Evolutionary conservation across 2,329 filamentous ascomycete genomes (phyloP), one percentile per base, ranked within the genome.

Genomic region (Aspergillus sp.): DNA sequence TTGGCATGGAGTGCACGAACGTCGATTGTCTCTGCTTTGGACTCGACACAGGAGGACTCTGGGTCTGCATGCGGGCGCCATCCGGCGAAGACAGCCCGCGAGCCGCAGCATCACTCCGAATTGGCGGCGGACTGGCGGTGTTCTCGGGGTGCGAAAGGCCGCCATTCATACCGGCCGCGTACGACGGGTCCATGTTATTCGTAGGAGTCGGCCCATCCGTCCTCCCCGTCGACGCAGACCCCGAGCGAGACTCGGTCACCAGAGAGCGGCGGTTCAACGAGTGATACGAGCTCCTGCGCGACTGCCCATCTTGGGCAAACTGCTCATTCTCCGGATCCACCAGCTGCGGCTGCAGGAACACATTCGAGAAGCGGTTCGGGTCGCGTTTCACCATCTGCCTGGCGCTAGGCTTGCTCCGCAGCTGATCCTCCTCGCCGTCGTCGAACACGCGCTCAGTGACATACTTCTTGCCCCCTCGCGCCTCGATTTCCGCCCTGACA

Each of bases 401-500:
- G 33, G 47, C 41, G 32, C 51, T 57, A 1, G 46, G 40, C 29
- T 52, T 51, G 16, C 42, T 36, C 13, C 51, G 45, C 39, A 56
- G 36, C 34, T 48, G 44, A 25, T 41, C 44, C 30, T 43, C 45
- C 32, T 41, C 37, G 8, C 46, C 50, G 2, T 55, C 52, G 20
- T 55, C 53, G 2, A 42, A 52, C 22, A 47, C 45, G 11, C 49
- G 55, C 34, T 67, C 64, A 4, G 57, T 51, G 2, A 55, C 49
- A 40, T 63, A 63, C 35, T 62, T 60, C 33, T 59, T 61, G 1
- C 66, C 65, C n/a, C 66, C 64, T 3, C 64, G 51, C 12, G 53
- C 44, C 35, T 67, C 62, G 22, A 69, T 68, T 44, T 64, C 59
- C 22, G 57, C 57, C n/a, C 65, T 52, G 17, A 69, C 47, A 3